A percentile compares a stretch with the other conserved stretches of the same genome.
Conservation (phyloP, 1,284 basidiomycete genomes). For the Golubevia sp. region DNA sequence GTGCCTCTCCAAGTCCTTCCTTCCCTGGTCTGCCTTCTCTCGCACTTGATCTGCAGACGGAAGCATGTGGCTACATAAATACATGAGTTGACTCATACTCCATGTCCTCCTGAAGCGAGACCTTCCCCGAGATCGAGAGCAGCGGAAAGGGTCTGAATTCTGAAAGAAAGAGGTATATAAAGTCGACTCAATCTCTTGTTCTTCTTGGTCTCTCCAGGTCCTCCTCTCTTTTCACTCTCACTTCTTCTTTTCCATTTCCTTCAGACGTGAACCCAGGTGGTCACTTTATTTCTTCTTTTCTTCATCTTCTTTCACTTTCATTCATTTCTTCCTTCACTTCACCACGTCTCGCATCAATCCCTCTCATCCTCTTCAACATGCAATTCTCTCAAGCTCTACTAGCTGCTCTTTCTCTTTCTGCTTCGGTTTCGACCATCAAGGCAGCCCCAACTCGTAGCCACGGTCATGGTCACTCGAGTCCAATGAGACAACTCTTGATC, state of each 20-base stretch:
- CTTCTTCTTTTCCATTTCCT: slow-evolving; percentile 17
- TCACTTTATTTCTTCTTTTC: slow-evolving; percentile 16
- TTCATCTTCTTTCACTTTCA: not conserved
- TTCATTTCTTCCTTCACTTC: slow-evolving; percentile 7
- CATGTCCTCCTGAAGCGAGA: no score
- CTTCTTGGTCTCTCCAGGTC: slow-evolving; percentile 19
- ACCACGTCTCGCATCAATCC: slow-evolving; percentile 7
- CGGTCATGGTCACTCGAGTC: not conserved
- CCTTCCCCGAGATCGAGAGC: no score
- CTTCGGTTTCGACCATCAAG: slow-evolving; percentile 15
- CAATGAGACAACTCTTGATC: slow-evolving; percentile 10
- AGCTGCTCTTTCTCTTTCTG: slow-evolving; percentile 30
- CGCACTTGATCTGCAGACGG: no score
- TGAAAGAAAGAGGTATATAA: no score
- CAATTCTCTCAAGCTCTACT: slow-evolving; percentile 34
- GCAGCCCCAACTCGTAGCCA: slow-evolving; percentile 8
- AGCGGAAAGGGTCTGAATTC: no score
- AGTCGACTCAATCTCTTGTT: slow-evolving; percentile 11
- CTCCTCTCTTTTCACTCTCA: slow-evolving; percentile 17
- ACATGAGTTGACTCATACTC: no score
- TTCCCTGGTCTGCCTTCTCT: no score
- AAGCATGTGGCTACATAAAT: no score
- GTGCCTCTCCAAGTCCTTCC: not conserved
- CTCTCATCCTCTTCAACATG: slow-evolving; percentile 21
- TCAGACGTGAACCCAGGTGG: slow-evolving; percentile 29